These are phyloP conservation scores for Tetratostichococcus sp. DNA, from an alignment of 139 green algal genomes.

Conservation along the genomic window DNA sequence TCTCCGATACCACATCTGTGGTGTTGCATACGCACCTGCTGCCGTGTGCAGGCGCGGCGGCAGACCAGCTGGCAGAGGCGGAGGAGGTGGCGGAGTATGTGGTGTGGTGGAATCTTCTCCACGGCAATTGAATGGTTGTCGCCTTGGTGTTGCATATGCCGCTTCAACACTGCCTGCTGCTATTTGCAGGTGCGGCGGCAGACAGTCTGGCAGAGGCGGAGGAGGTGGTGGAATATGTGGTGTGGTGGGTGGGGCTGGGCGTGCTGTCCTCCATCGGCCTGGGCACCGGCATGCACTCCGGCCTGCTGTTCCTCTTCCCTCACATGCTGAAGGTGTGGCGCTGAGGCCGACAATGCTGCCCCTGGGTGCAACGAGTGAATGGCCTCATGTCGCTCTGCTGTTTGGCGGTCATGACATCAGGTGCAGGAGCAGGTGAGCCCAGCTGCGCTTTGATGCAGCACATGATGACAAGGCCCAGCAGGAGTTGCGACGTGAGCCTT, in stretches of 20 bases:
- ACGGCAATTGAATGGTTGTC: no score
- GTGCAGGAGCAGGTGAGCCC: no score
- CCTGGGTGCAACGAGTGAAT: neutral
- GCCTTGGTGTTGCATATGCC: no score
- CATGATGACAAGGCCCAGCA: no score
- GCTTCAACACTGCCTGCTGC: no score
- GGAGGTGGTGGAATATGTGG: conserved; percentile 53
- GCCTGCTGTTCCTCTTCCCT: conserved; percentile 90
- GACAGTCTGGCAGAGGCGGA: neutral
- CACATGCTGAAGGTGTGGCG: conserved; percentile 86
- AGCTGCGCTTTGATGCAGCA: no score
- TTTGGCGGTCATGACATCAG: no score
- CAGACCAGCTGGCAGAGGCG: conserved; percentile 1
- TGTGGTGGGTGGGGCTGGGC: conserved; percentile 86
- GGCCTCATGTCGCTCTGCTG: neutral
- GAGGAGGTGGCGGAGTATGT: conserved; percentile 52
- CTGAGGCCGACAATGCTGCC: neutral
- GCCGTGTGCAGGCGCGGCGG: neutral
- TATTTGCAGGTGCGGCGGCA: no score
- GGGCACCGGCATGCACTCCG: conserved; percentile 90
- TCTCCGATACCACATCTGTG: no score
- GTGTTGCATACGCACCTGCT: no score
- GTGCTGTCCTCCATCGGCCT: conserved; percentile 87
- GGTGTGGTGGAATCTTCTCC: conserved; percentile 87
- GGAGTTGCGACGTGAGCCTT: no score